Base-by-base conservation (phyloP, 257 asterid species). In the Capsicum rhomboideum region DNA sequence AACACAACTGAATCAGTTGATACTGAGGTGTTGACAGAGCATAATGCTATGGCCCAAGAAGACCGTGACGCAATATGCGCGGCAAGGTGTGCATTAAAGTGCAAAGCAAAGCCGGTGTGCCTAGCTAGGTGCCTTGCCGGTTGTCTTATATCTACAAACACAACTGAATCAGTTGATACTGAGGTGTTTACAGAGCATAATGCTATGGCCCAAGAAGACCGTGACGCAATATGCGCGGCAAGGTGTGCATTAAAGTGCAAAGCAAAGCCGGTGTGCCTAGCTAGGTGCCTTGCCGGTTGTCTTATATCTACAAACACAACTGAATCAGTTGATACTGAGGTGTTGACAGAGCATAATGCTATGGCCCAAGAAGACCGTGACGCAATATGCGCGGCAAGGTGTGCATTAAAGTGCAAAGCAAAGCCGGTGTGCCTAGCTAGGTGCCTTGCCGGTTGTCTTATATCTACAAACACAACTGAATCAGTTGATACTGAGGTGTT, bases 221-320 rank as follows among this genome's bases (percentile, higher is more conserved):
- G 10, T 55, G 26, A 55, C 10, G 10, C 26, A 0, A 8, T 18
- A 18, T 54, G 58, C 8, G n/a, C 2, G 13, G 58, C 58, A 6
- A 1, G 2, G 1, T 55, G 61, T 8, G 23, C 0, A 55, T 0
- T 18, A 1, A 2, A 0, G 23, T 55, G 61, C 10, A 0, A 9
- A 18, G 7, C 7, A 18, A 7, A 3, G 1, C 61, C 61, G 6
- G 0, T 18, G 21, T 20, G 63, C 63, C 10, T 7, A 20, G 4
- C 11, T 18, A 18, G 61, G 61, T 55, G 23, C 61, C 61, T 55
- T 18, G 4, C 61, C 9, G 1, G 4, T 6, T 55, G 61, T 23
- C 0, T 6, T 18, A 0, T 55, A 11, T 10, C 16, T 18, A 4
- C 10, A 54, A 54, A 7, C n/a, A 17, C 4, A 40, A 7, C 4